These are phyloP conservation scores for Neofusicoccum kwambonambiense DNA, from an alignment of 2,329 filamentous ascomycete species.

Conservation along the genomic window DNA sequence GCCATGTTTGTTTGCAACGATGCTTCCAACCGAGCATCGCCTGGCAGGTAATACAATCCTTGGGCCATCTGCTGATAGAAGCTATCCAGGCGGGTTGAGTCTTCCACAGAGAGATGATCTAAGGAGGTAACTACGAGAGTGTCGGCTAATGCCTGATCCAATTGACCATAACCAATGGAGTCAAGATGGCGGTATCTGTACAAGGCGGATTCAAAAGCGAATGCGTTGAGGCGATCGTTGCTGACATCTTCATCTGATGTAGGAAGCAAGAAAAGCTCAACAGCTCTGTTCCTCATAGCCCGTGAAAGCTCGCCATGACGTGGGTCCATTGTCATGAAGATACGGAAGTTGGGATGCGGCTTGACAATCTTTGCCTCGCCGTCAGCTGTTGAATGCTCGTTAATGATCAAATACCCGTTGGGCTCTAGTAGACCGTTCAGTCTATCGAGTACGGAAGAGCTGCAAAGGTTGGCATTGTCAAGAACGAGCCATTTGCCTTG, in stretches of 20 bases:
- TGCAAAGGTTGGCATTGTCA: constrained; percentile 97
- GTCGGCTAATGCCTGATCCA: constrained; percentile 11
- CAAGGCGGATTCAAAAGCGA: constrained; percentile 38
- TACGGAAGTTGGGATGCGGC: constrained; percentile 82
- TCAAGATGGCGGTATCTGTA: constrained; percentile 39
- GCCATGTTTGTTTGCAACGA: neutral
- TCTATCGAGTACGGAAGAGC: constrained; percentile 87
- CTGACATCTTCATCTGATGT: constrained; percentile 19
- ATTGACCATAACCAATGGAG: constrained; percentile 16
- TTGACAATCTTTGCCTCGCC: constrained; percentile 76
- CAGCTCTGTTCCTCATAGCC: constrained; percentile 92
- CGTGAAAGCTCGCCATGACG: constrained; percentile 89
- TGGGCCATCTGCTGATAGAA: constrained; percentile 31
- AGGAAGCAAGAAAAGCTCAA: constrained; percentile 74
- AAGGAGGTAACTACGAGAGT: constrained; percentile 26
- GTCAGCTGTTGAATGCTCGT: constrained; percentile 83
- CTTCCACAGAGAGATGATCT: constrained; percentile 37
- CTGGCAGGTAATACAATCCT: constrained; percentile 14
- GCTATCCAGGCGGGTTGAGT: constrained; percentile 27
- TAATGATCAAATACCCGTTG: constrained; percentile 82
- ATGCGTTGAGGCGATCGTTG: constrained; percentile 20
- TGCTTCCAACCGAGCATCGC: neutral
- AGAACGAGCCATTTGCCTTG: constrained; percentile 89
- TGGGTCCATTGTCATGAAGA: constrained; percentile 92
- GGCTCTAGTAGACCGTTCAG: constrained; percentile 93